A percentile compares a stretch with the other conserved stretches of the same genome.
Conservation (phyloP, 1,284 basidiomycete genomes). For the Apiotrichum siamense region DNA sequence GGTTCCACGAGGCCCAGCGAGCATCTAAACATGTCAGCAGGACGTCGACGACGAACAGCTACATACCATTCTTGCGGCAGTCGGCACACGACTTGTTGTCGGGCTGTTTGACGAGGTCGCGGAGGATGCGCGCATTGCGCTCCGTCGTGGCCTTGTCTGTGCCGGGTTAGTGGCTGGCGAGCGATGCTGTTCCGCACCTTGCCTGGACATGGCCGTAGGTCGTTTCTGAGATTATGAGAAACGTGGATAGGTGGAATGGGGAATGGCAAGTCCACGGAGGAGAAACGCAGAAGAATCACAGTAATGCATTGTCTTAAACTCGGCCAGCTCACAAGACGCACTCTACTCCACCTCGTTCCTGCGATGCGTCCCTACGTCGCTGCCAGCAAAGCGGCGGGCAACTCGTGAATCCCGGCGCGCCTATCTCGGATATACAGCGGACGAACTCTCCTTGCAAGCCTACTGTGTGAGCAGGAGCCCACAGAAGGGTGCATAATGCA, state of each 20-base stretch:
- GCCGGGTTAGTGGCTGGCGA: constrained; percentile 12
- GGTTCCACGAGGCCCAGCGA: constrained; percentile 96
- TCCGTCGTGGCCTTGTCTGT: constrained; percentile 76
- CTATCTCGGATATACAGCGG: no score
- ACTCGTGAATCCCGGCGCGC: no score
- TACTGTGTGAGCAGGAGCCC: no score
- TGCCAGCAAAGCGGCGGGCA: no score
- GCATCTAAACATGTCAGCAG: constrained; percentile 60
- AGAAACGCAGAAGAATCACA: no score
- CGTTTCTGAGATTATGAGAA: background rate
- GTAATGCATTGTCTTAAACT: no score
- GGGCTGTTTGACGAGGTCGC: constrained; percentile 76
- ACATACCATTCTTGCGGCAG: constrained; percentile 82
- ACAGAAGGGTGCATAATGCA: no score
- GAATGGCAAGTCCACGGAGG: background rate
- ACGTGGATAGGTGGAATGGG: background rate
- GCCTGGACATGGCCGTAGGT: constrained; percentile 27
- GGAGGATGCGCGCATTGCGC: constrained; percentile 63
- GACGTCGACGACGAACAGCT: background rate
- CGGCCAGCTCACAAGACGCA: no score
- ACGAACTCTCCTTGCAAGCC: no score
- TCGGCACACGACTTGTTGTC: constrained; percentile 94
- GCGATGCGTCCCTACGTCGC: no score
- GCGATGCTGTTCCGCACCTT: constrained; percentile 20
- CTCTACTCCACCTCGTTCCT: no score